Evolutionary conservation across 768 basidiomycete species (phyloP).

Genomic region (Pisolithus albus): DNA sequence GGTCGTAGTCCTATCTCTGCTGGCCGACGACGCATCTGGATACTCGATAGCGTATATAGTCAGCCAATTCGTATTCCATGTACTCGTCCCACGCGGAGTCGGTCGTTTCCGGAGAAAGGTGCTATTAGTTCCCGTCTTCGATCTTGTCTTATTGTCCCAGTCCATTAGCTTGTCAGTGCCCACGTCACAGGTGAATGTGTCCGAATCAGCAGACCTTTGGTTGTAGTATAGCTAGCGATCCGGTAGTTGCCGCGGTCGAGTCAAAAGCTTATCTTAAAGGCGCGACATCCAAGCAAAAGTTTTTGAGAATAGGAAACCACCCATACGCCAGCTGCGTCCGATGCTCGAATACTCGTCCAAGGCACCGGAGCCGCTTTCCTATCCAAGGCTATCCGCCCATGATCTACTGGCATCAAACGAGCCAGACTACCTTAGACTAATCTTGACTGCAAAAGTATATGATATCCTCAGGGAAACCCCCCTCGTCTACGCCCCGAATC

Average conservation of each 20-base stretch:
- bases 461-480: constrained; percentile 87
- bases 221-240: too few relatives aligned
- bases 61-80: too few relatives aligned
- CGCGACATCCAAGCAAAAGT: neutral
- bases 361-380: constrained; percentile 59
- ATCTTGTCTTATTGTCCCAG: too few relatives aligned
- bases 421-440: constrained; percentile 85
- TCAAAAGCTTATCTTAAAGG: neutral
- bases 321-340: constrained; percentile 25
- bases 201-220: too few relatives aligned
- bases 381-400: constrained; percentile 63
- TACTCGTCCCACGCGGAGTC: too few relatives aligned
- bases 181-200: too few relatives aligned
- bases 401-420: constrained; percentile 56
- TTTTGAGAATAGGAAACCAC: neutral
- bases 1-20: too few relatives aligned
- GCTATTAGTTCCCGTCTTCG: too few relatives aligned
- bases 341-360: constrained; percentile 63
- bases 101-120: too few relatives aligned
- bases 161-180: too few relatives aligned
- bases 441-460: constrained; percentile 86
- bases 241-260: neutral
- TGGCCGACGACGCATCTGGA: too few relatives aligned
- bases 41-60: too few relatives aligned
- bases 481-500: constrained; percentile 76